Percentiles rank a stretch among this genome's conserved stretches.
These are phyloP conservation scores for Stagonosporopsis vannaccii DNA, from an alignment of 2,329 filamentous ascomycete genomes.

Conservation along the genomic window DNA sequence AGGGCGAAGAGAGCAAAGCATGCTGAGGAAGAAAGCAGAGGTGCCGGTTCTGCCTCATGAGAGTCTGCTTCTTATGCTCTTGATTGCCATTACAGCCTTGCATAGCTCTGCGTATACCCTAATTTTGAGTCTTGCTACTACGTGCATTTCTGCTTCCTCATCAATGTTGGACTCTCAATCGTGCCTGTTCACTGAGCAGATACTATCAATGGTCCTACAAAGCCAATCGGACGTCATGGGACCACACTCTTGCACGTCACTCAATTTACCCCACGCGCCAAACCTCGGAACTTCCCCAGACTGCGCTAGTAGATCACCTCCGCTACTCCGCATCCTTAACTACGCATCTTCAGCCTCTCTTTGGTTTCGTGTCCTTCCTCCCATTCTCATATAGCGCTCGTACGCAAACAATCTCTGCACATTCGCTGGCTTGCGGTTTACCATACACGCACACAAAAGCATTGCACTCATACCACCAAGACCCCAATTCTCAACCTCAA, in stretches of 20 bases:
- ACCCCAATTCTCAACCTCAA: not conserved
- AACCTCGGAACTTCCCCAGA: conserved; percentile 15
- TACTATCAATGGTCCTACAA: not conserved
- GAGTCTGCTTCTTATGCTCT: not conserved
- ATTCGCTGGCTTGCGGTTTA: too few relatives aligned
- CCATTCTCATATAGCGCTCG: too few relatives aligned
- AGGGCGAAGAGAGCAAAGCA: conserved; percentile 61
- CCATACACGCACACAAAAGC: not conserved
- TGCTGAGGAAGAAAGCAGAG: conserved; percentile 48
- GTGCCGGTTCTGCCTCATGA: conserved; percentile 3
- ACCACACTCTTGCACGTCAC: conserved; percentile 2
- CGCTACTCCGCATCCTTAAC: conserved; percentile 18
- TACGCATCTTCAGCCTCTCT: not conserved
- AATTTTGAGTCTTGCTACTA: not conserved
- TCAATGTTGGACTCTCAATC: too few relatives aligned
- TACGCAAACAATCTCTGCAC: not conserved
- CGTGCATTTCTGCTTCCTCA: too few relatives aligned
- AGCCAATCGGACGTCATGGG: conserved; percentile 13
- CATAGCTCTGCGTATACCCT: conserved; percentile 7
- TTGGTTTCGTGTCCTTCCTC: not conserved
- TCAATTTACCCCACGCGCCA: conserved; percentile 20
- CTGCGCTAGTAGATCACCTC: conserved; percentile 20
- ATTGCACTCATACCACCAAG: not conserved
- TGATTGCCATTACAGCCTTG: not conserved
- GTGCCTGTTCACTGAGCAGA: not conserved